phyloP scores from a whole-genome alignment of 2,329 filamentous ascomycete genomes.

The Trichoderma sp. region DNA sequence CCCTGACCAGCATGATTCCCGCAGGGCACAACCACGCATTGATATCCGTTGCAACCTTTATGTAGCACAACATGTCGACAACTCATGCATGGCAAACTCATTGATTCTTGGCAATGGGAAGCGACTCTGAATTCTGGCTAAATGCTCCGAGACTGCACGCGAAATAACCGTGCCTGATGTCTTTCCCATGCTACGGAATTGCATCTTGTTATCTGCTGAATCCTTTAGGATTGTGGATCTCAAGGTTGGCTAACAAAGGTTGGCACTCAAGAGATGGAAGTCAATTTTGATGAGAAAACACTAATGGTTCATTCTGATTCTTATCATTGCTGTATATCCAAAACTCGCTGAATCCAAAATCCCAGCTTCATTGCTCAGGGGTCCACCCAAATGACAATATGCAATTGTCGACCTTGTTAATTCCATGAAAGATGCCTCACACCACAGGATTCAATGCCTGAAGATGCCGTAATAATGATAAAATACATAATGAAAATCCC shows the following conservation, averaged over 20 bases:
- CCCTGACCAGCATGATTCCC: not conserved
- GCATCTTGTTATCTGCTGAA: not conserved
- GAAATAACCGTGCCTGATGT: not conserved
- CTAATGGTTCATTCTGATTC: not conserved
- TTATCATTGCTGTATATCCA: not conserved
- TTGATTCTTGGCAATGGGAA: not conserved
- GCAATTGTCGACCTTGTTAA: not conserved
- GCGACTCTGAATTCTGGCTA: not conserved
- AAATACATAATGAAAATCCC: not conserved
- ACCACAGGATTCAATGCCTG: not conserved
- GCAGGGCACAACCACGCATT: not conserved
- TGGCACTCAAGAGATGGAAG: not conserved
- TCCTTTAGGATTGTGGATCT: not conserved
- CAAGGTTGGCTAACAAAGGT: not conserved
- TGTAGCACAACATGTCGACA: not conserved
- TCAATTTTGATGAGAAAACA: not conserved
- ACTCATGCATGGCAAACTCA: not conserved
- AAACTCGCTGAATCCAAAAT: not conserved
- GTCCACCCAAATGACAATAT: not conserved
- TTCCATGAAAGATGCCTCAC: not conserved
- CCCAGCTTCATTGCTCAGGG: not conserved
- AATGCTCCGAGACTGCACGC: not conserved
- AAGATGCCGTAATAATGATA: not conserved
- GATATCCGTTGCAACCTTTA: not conserved
- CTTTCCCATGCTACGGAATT: not conserved